A percentile compares a stretch with the other conserved stretches of the same genome.
These are phyloP conservation scores for Pseudogymnoascus sp. DNA, from an alignment of 2,329 filamentous ascomycete species.

Conservation along the genomic window DNA sequence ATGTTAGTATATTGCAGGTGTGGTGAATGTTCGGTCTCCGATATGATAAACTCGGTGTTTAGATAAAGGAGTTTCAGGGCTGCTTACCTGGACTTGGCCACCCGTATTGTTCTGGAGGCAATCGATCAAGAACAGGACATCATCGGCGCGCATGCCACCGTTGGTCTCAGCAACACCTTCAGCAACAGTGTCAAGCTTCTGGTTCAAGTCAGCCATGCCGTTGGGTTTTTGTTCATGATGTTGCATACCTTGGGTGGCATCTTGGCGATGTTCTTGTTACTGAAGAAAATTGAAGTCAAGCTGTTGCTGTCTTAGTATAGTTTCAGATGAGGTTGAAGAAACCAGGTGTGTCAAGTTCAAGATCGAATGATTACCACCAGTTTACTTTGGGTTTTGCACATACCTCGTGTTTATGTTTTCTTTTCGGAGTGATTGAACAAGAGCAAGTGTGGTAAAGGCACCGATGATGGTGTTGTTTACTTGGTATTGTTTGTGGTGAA, in stretches of 20 bases:
- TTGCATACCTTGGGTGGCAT: neutral
- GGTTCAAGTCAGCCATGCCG: neutral
- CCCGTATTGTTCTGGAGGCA: conserved; percentile 20
- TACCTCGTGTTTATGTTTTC: neutral
- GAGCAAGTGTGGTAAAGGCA: neutral
- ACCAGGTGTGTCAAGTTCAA: neutral
- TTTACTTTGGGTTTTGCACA: neutral
- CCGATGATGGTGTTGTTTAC: neutral
- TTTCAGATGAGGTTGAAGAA: neutral
- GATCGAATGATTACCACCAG: neutral
- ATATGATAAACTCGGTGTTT: neutral
- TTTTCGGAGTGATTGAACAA: neutral
- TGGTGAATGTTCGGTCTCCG: neutral
- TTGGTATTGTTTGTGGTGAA: neutral
- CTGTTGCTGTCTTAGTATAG: neutral
- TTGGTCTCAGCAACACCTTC: neutral
- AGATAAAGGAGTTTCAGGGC: neutral
- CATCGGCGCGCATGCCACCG: conserved; percentile 14
- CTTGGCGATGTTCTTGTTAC: neutral
- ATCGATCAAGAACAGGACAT: conserved; percentile 20
- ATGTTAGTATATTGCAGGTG: neutral
- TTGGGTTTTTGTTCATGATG: neutral
- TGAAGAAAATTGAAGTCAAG: neutral
- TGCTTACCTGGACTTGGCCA: conserved; percentile 19
- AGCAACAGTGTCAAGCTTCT: neutral